These are phyloP conservation scores for Albizia julibrissin DNA, from an alignment of 306 rosid genomes.

Conservation along the genomic window DNA sequence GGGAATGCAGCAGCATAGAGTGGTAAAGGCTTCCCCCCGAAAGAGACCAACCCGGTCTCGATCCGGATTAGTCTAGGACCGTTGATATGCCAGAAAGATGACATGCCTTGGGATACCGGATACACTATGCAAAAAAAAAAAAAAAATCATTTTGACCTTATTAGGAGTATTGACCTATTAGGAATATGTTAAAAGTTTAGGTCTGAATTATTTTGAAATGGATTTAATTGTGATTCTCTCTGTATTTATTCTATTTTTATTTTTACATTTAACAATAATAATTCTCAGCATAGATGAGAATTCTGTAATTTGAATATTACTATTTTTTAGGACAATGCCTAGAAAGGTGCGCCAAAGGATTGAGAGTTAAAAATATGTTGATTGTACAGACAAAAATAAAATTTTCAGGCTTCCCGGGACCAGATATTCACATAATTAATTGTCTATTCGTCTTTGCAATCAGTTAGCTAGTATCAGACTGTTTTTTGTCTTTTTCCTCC, in stretches of 20 bases:
- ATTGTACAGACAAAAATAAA: neutral
- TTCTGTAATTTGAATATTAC: constrained; percentile 1
- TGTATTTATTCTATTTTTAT: neutral
- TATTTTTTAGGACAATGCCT: neutral
- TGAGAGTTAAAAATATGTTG: neutral
- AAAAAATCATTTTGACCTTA: too few species aligned
- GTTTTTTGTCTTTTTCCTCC: neutral
- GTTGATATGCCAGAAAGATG: too few species aligned
- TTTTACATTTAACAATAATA: neutral
- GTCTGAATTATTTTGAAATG: too few species aligned
- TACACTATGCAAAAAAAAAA: too few species aligned
- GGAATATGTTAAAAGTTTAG: too few species aligned
- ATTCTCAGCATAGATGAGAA: neutral
- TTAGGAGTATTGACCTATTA: too few species aligned
- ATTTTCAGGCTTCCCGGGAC: neutral
- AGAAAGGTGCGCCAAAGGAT: neutral
- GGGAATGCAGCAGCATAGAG: too few species aligned
- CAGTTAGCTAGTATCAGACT: too few species aligned
- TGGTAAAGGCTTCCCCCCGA: too few species aligned
- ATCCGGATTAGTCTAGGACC: too few species aligned
- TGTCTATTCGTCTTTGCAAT: neutral
- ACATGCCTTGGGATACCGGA: too few species aligned
- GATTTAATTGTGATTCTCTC: neutral
- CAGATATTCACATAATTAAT: neutral
- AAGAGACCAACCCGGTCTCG: too few species aligned